Evolutionary conservation across 108 stramenopile species (phyloP), one percentile per base, ranked within the genome.

Genomic region (Cyclotella choctawhatcheeana): DNA sequence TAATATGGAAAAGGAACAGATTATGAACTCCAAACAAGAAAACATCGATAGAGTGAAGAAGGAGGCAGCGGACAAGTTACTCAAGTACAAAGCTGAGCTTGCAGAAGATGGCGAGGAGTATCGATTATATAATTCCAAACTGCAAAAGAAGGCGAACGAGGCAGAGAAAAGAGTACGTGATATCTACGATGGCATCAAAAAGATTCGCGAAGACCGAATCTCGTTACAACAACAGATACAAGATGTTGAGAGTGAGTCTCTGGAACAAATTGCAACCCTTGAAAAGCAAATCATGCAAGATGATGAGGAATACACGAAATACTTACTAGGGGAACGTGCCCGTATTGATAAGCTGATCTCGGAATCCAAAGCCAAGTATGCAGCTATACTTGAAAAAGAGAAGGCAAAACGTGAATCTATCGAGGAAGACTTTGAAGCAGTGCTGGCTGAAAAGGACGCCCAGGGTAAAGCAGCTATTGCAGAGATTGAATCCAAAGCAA

Each of bases 331-430:
- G 40, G 60, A 77, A 54, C 51, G 54, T 18, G 55, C 20, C 14
- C 58, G 67, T 40, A 62, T 69, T 51, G 68, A 69, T 53, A 69
- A 69, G 35, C 43, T 77, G 33, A 64, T 77, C 16, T 25, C 66
- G 31, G 63, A 53, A n/a, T 67, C 68, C 0, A 58, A 69, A 34
- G 33, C 48, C 10, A 68, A 54, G 34, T 69, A 77, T 56, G 67
- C 61, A 34, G 34, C 61, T 20, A 62, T 72, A 54, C 50, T 72
- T 13, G 40, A 52, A 1, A 51, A 69, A 58, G 68, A 69, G 43
- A 55, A 54, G 27, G 26, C 34, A 4, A 69, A 64, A 48, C 44
- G 53, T 33, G 35, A 69, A 34, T 55, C 67, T 43, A 44, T 50
- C 0, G 61, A 68, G 43, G 33, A 45, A 35, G 62, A 69, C 26